These are phyloP conservation scores for Aquilaria sinensis DNA, from an alignment of 345 rosid genomes.

Conservation along the genomic window DNA sequence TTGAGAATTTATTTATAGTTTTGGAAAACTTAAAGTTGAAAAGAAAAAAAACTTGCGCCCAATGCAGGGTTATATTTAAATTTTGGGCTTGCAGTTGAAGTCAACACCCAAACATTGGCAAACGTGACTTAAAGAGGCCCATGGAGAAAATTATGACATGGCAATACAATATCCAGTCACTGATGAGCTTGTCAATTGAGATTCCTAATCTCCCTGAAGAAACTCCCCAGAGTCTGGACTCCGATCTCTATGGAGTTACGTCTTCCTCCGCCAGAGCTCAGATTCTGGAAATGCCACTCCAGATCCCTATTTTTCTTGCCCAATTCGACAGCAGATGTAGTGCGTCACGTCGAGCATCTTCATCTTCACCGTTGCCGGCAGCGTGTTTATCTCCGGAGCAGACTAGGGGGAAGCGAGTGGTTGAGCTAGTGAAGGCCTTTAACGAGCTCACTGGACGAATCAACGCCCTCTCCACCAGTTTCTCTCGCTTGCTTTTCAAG, in stretches of 20 bases:
- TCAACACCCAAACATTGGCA: too few species aligned
- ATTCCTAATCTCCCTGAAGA: not conserved
- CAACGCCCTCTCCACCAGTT: conserved; percentile 70
- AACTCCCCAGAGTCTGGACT: not conserved
- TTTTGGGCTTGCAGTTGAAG: too few species aligned
- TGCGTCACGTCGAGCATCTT: conserved; percentile 5
- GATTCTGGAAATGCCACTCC: conserved; percentile 1
- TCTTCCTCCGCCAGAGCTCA: conserved; percentile 3
- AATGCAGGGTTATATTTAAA: too few species aligned
- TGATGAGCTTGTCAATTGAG: too few species aligned
- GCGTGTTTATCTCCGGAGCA: conserved; percentile 37
- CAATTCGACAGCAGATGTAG: not conserved
- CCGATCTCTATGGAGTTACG: conserved; percentile 3
- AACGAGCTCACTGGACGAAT: conserved; percentile 82
- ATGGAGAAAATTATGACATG: too few species aligned
- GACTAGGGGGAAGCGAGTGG: conserved; percentile 92
- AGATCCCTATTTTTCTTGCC: not conserved
- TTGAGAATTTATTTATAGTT: too few species aligned
- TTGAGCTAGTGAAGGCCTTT: conserved; percentile 93
- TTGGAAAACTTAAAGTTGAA: too few species aligned
- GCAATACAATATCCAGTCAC: too few species aligned
- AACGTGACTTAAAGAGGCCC: too few species aligned
- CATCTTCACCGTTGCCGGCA: conserved; percentile 13
- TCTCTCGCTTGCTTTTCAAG: conserved; percentile 71
- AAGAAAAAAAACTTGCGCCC: too few species aligned